A percentile compares a stretch with the other conserved stretches of the same genome.
phyloP scores from a whole-genome alignment of 2,329 filamentous ascomycete genomes.

The Aureobasidium lini region DNA sequence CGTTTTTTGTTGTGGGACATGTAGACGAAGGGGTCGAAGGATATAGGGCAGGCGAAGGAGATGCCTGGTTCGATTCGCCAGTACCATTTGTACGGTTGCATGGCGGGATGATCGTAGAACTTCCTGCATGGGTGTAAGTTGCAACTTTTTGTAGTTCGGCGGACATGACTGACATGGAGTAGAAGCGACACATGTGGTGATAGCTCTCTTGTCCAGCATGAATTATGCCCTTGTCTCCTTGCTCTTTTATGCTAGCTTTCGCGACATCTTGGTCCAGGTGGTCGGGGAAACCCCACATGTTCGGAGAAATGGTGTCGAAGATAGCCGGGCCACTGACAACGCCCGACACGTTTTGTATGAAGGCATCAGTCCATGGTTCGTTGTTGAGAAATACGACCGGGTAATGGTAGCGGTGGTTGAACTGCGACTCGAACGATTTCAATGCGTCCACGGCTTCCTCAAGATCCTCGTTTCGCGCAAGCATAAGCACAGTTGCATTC shows the following conservation, averaged over 20 bases:
- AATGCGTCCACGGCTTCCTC: slow-evolving; percentile 34
- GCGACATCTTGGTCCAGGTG: not conserved
- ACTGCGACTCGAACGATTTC: slow-evolving; percentile 36
- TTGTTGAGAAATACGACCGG: slow-evolving; percentile 43
- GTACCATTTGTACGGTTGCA: slow-evolving; percentile 48
- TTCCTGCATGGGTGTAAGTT: not conserved
- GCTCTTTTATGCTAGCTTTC: not conserved
- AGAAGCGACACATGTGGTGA: slow-evolving; percentile 35
- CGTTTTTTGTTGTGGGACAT: slow-evolving; percentile 29
- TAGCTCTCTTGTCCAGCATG: slow-evolving; percentile 23
- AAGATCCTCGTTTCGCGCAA: slow-evolving; percentile 40
- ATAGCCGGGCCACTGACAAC: slow-evolving; percentile 29
- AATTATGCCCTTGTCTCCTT: slow-evolving; percentile 2
- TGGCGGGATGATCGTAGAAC: slow-evolving; percentile 35
- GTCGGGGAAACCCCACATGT: slow-evolving; percentile 36
- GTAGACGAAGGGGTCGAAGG: slow-evolving; percentile 33
- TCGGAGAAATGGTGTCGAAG: slow-evolving; percentile 37
- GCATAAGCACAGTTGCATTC: slow-evolving; percentile 29
- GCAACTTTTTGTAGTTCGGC: not conserved
- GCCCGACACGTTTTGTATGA: slow-evolving; percentile 24
- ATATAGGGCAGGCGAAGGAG: slow-evolving; percentile 45
- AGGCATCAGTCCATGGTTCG: slow-evolving; percentile 35
- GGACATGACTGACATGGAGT: slow-evolving; percentile 25
- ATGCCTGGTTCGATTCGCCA: slow-evolving; percentile 56
- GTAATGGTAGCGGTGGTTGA: slow-evolving; percentile 43